Percentiles rank a stretch among this genome's conserved stretches.
These are phyloP conservation scores for Alloteropsis semialata DNA, from an alignment of 176 grass and related monocot genomes.

Conservation along the genomic window DNA sequence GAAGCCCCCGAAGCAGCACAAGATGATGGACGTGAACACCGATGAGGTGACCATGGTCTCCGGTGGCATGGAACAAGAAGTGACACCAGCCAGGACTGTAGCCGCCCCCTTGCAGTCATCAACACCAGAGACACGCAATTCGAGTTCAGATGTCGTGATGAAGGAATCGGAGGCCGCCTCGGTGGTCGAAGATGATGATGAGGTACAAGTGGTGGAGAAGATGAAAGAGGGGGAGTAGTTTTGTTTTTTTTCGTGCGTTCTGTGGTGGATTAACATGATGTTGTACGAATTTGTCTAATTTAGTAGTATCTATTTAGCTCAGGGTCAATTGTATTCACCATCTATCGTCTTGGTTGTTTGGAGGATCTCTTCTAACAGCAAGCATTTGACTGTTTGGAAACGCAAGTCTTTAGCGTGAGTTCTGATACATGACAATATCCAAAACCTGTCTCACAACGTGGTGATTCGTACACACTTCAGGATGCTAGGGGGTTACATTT, in stretches of 20 bases:
- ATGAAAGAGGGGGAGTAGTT: slow-evolving; percentile 24
- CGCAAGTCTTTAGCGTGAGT: background rate
- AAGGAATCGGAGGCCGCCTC: slow-evolving; percentile 29
- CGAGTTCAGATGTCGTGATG: slow-evolving; percentile 30
- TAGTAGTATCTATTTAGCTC: background rate
- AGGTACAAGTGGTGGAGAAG: slow-evolving; percentile 23
- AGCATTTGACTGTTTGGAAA: background rate
- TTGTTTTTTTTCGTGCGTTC: background rate
- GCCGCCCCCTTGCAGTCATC: background rate
- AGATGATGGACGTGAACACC: slow-evolving; percentile 80
- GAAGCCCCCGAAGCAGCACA: slow-evolving; percentile 44
- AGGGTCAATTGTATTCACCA: background rate
- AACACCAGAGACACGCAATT: slow-evolving; percentile 4
- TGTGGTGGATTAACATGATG: background rate
- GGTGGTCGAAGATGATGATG: slow-evolving; percentile 15
- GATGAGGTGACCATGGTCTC: slow-evolving; percentile 44
- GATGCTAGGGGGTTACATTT: too few species aligned
- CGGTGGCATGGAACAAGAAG: slow-evolving; percentile 31
- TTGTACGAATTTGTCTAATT: background rate
- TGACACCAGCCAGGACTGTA: background rate
- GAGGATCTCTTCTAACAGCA: background rate
- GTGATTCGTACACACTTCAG: too few species aligned
- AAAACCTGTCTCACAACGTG: too few species aligned
- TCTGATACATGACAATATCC: too few species aligned
- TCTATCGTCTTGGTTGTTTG: background rate